Conservation (phyloP, 2,329 filamentous ascomycete species). For the Talaromyces verruculosus region DNA sequence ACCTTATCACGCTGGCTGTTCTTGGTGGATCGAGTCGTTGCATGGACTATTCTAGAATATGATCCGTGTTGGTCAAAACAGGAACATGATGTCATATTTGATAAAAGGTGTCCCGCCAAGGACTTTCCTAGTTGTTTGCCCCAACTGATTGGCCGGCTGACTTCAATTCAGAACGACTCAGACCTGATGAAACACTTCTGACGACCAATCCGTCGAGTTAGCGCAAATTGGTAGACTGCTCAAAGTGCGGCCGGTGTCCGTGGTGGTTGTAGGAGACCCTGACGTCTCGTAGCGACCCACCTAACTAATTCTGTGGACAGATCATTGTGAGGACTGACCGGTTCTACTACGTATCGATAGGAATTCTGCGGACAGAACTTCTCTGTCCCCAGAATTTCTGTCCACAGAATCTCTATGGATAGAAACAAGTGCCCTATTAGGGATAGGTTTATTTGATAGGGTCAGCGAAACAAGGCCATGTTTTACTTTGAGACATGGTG, state of each 20-base stretch:
- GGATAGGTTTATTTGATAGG: too few species aligned
- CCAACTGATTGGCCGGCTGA: neutral
- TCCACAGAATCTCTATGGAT: too few species aligned
- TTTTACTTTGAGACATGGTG: too few species aligned
- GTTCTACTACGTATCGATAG: too few species aligned
- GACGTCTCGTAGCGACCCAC: too few species aligned
- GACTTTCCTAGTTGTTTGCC: neutral
- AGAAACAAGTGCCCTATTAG: too few species aligned
- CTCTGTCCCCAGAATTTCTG: too few species aligned
- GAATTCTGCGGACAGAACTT: too few species aligned
- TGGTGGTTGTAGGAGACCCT: too few species aligned
- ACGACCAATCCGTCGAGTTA: neutral
- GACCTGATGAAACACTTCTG: neutral
- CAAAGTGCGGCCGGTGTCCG: neutral
- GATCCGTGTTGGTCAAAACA: neutral
- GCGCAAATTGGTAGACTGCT: neutral
- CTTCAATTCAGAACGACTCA: neutral
- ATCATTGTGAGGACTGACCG: too few species aligned
- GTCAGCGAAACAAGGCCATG: too few species aligned
- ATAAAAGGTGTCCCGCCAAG: neutral
- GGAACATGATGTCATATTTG: neutral
- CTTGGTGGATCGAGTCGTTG: neutral
- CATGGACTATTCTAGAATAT: neutral
- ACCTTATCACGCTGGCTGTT: neutral
- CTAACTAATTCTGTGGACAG: too few species aligned